These are phyloP conservation scores for Wallacemonas collosoma DNA, from an alignment of 208 protist species.

Conservation along the genomic window DNA sequence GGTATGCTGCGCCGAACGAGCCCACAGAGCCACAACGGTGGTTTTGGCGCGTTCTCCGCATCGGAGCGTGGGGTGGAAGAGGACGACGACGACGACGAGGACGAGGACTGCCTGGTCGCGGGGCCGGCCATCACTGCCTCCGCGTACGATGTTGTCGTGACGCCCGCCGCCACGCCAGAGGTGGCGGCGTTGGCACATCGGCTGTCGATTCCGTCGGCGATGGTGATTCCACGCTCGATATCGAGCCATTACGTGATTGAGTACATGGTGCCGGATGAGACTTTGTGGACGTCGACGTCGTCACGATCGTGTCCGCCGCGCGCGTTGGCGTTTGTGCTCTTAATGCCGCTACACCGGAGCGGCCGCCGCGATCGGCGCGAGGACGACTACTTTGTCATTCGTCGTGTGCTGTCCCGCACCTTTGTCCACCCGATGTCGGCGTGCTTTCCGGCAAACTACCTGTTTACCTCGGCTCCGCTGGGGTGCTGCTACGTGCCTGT, in stretches of 20 bases:
- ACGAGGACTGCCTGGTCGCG: constrained; percentile 1
- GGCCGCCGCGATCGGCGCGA: background rate
- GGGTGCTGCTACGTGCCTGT: constrained; percentile 58
- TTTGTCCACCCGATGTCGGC: constrained; percentile 18
- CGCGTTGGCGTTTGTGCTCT: constrained; percentile 28
- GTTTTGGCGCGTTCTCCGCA: no score
- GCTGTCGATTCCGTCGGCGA: constrained; percentile 22
- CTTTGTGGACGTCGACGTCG: background rate
- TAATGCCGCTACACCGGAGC: constrained; percentile 21
- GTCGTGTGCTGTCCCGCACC: constrained; percentile 21
- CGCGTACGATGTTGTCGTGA: background rate
- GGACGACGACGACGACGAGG: background rate
- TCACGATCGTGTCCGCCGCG: background rate
- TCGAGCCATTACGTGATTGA: constrained; percentile 30
- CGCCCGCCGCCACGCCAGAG: background rate
- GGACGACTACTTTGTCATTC: constrained; percentile 22
- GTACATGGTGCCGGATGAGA: constrained; percentile 30
- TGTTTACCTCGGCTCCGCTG: constrained; percentile 23
- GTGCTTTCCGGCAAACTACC: constrained; percentile 18
- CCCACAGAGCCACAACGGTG: no score
- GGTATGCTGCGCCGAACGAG: no score
- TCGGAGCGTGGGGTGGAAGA: background rate
- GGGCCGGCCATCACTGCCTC: constrained; percentile 4
- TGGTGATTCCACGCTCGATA: constrained; percentile 13
- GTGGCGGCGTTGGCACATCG: constrained; percentile 2